These are phyloP conservation scores for Naganishia sp. DNA, from an alignment of 1,284 basidiomycete genomes.

Conservation along the genomic window DNA sequence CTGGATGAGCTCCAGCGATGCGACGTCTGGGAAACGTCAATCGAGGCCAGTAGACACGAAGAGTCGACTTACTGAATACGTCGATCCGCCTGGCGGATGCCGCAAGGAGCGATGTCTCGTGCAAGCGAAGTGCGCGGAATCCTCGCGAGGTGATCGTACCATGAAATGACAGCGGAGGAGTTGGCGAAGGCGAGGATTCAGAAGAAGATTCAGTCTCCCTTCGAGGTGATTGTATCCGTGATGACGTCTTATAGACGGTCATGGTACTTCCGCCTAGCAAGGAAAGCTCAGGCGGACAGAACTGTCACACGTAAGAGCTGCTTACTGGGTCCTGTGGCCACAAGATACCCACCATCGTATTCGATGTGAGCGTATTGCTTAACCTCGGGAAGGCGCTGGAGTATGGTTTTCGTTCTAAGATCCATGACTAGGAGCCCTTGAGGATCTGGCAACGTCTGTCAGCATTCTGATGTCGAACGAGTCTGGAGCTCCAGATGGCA, in stretches of 20 bases:
- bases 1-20: not conserved
- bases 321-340: constrained; percentile 9
- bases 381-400: constrained; percentile 16
- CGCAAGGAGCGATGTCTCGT: not conserved
- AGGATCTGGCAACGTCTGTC: not conserved
- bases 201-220: not conserved
- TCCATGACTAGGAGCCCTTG: constrained; percentile 40
- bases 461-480: not conserved
- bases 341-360: constrained; percentile 18
- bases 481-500: not conserved
- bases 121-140: constrained; percentile 13
- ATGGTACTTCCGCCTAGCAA: not conserved
- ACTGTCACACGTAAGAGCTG: not conserved
- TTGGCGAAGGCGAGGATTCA: not conserved
- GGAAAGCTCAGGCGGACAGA: too few species aligned
- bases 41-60: not conserved
- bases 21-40: constrained; percentile 3
- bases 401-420: constrained; percentile 23
- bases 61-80: constrained; percentile 6
- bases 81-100: constrained; percentile 10
- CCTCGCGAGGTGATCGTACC: constrained; percentile 11
- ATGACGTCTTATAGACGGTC: constrained; percentile 6
- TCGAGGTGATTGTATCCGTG: not conserved
- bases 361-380: constrained; percentile 18
- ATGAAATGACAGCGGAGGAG: not conserved